These are phyloP conservation scores for Aspergillus sclerotialis DNA, from an alignment of 2,329 filamentous ascomycete genomes.

Conservation along the genomic window DNA sequence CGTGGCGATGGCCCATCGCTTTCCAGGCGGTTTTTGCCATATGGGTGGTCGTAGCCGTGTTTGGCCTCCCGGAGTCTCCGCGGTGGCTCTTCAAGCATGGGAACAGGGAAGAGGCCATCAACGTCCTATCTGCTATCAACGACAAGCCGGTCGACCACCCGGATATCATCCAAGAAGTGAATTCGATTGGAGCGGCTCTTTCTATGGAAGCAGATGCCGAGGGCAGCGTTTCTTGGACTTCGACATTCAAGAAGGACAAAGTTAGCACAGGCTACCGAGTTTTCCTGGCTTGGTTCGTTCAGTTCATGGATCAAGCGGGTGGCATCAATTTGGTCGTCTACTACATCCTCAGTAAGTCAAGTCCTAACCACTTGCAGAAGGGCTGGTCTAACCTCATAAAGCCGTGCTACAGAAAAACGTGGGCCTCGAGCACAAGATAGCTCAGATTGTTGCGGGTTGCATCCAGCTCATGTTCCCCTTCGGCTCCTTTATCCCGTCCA, in stretches of 20 bases:
- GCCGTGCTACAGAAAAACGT: no score
- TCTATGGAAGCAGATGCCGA: constrained; percentile 1
- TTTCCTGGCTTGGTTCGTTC: constrained; percentile 38
- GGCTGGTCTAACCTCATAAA: no score
- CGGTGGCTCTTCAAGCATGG: constrained; percentile 12
- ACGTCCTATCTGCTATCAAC: constrained; percentile 2
- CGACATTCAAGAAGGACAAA: constrained; percentile 35
- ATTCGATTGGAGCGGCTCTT: neutral
- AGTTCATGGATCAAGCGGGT: constrained; percentile 41
- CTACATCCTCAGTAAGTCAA: constrained; percentile 11
- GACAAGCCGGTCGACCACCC: constrained; percentile 1
- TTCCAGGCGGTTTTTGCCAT: constrained; percentile 37
- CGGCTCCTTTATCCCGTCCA: constrained; percentile 38
- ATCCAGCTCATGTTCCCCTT: constrained; percentile 22
- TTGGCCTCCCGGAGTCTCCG: constrained; percentile 19
- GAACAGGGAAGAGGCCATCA: constrained; percentile 4
- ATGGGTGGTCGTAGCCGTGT: constrained; percentile 24
- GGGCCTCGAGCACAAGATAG: no score
- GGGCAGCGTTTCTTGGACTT: constrained; percentile 29
- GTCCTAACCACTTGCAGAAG: no score
- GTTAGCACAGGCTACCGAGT: constrained; percentile 37
- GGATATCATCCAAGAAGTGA: neutral
- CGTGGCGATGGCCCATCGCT: constrained; percentile 18
- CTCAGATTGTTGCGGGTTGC: constrained; percentile 20
- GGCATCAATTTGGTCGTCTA: constrained; percentile 41